Percentiles rank a stretch among this genome's conserved stretches.
Evolutionary conservation across 2,329 filamentous ascomycete species (phyloP).

Genomic region (Exophiala bonariae): DNA sequence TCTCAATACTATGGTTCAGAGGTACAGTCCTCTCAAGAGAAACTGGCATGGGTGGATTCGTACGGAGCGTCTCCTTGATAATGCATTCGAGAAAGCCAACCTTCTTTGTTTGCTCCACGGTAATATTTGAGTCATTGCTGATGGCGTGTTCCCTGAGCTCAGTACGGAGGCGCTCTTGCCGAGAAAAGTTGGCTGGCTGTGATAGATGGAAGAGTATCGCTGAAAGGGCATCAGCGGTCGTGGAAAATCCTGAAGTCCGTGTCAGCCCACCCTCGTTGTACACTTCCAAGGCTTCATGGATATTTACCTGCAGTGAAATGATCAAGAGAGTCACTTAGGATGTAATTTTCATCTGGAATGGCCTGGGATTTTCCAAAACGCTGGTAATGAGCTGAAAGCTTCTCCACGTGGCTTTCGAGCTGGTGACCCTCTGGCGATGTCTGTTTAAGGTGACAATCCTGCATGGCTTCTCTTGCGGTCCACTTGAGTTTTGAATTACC

Average conservation of each 20-base stretch:
- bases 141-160: not conserved
- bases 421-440: not conserved
- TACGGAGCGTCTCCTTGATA: not conserved
- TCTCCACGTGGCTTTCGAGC: not conserved
- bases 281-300: not conserved
- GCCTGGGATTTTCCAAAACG: not conserved
- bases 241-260: not conserved
- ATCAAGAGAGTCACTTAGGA: not conserved
- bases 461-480: too few species aligned
- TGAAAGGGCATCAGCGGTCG: not conserved
- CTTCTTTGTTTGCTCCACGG: not conserved
- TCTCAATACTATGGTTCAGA: not conserved
- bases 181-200: not conserved
- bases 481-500: too few species aligned
- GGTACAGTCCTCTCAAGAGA: not conserved
- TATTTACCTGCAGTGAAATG: not conserved
- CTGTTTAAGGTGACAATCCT: too few species aligned
- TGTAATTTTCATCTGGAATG: not conserved
- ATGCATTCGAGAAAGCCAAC: not conserved
- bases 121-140: not conserved
- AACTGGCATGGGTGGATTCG: not conserved
- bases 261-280: not conserved
- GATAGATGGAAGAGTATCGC: not conserved
- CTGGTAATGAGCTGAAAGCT: not conserved
- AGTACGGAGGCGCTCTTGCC: not conserved